Evolutionary conservation across 768 basidiomycete genomes (phyloP), one percentile per base, ranked within the genome.

Genomic region (Panellus pusillus): DNA sequence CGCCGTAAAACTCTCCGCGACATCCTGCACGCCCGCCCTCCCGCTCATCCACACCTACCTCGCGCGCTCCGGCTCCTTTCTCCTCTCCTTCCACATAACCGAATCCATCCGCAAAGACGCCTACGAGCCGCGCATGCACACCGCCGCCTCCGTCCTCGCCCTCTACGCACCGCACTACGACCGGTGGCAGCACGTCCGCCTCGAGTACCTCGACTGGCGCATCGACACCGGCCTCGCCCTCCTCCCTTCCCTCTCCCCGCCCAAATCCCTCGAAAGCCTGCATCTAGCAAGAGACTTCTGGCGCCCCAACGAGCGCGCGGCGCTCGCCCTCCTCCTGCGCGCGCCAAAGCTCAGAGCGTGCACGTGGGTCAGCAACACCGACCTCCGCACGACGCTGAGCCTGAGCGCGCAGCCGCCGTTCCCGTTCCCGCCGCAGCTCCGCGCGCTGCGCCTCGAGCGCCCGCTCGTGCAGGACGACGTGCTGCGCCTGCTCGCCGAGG

Each of bases 381-480:
- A 52, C 31, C 47, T 60, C 32, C 58, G 60, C 38, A 56, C 3
- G 32, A 35, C 51, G n/a, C n/a, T n/a, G n/a, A n/a, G n/a, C n/a
- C n/a, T n/a, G n/a, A n/a, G n/a, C n/a, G n/a, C n/a, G n/a, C n/a
- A n/a, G n/a, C n/a, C n/a, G n/a, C n/a, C n/a, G 9, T 50, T 67
- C 39, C 47, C 67, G 6, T 68, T 66, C 65, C 52, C 63, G 1
- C 52, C 63, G 1, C 66, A 68, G 47, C 58, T 71, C 14, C 54
- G 60, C 27, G 57, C 55, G 20, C 60, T 69, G 41, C 57, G 58
- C 12, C 57, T 71, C 15, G 60, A 64, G 41, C 62, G 63, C 27
- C 55, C 62, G 13, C 45, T 67, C 13, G 40, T 57, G 1, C 37
- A 63, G 18, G 57, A 61, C 7, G 63, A 68, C 31, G 60, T 57